Evolutionary conservation across 2,329 filamentous ascomycete species (phyloP).

Genomic region (Nannizziopsis barbatae): DNA sequence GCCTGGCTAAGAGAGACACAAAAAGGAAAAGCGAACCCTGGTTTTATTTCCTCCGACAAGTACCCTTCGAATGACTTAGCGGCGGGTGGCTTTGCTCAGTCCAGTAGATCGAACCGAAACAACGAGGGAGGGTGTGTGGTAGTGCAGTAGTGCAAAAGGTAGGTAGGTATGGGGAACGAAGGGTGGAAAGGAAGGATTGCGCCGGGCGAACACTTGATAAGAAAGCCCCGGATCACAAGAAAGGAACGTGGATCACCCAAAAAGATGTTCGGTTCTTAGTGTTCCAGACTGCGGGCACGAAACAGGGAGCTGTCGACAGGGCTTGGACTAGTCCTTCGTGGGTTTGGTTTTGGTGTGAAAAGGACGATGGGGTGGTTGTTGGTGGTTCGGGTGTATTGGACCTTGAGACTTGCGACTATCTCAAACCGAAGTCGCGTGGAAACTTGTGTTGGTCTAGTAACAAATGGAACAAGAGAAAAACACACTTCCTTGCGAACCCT

Average conservation of each 20-base stretch:
- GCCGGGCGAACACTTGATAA: slow-evolving; percentile 1
- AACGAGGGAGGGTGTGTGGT: not conserved
- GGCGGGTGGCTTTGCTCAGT: slow-evolving; percentile 12
- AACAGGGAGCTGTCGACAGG: slow-evolving; percentile 7
- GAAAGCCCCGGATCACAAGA: slow-evolving; percentile 7
- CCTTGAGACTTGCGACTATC: slow-evolving; percentile 1
- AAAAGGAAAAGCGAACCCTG: not conserved
- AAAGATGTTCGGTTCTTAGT: slow-evolving; percentile 5
- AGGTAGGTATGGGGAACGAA: slow-evolving; percentile 1
- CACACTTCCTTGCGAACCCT: too few relatives aligned
- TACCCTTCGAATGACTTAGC: slow-evolving; percentile 9
- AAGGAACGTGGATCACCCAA: not conserved
- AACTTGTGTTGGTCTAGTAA: slow-evolving; percentile 9
- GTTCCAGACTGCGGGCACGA: slow-evolving; percentile 9
- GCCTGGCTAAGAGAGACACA: slow-evolving; percentile 5
- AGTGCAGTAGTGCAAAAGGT: too few relatives aligned
- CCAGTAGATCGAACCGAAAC: slow-evolving; percentile 9
- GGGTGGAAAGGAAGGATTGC: slow-evolving; percentile 7
- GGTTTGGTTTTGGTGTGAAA: slow-evolving; percentile 1
- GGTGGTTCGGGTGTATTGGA: slow-evolving; percentile 5
- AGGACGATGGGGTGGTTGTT: too few relatives aligned
- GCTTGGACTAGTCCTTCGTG: slow-evolving; percentile 3
- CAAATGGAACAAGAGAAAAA: too few relatives aligned
- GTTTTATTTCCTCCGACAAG: slow-evolving; percentile 11
- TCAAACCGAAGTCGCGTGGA: slow-evolving; percentile 10